A percentile compares a stretch with the other conserved stretches of the same genome.
Evolutionary conservation across 208 protist genomes (phyloP).

Genomic region (Leishmania major): DNA sequence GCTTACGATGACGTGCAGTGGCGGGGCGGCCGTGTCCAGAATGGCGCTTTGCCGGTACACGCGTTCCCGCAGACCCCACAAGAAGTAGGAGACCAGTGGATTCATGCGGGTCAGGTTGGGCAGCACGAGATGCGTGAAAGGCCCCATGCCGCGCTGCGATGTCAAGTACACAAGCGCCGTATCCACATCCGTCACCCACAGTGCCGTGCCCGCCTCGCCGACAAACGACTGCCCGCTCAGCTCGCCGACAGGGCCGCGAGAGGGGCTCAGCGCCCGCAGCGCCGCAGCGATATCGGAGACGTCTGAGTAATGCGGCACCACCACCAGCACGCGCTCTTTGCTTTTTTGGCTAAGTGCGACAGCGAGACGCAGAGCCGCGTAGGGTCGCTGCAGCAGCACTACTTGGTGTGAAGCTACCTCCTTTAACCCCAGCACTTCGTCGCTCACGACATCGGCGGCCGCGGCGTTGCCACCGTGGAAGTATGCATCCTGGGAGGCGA

Average conservation of each 20-base stretch:
- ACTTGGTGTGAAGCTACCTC: slow-evolving; percentile 45
- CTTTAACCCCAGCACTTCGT: slow-evolving; percentile 22
- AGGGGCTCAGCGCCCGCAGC: slow-evolving; percentile 35
- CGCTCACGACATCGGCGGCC: not conserved
- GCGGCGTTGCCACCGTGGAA: not conserved
- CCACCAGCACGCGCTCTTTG: slow-evolving; percentile 70
- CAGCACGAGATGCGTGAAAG: slow-evolving; percentile 87
- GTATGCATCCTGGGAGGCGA: slow-evolving; percentile 34
- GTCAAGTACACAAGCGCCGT: slow-evolving; percentile 76
- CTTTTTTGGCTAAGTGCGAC: slow-evolving; percentile 30
- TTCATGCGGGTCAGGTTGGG: slow-evolving; percentile 63
- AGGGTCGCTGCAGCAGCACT: slow-evolving; percentile 47
- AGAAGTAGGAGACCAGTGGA: slow-evolving; percentile 66
- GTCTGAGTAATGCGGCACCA: slow-evolving; percentile 82
- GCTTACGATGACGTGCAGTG: slow-evolving; percentile 46
- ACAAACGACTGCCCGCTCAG: slow-evolving; percentile 66
- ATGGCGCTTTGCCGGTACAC: slow-evolving; percentile 55
- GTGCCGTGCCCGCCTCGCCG: slow-evolving; percentile 35
- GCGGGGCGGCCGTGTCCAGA: slow-evolving; percentile 37
- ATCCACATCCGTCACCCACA: slow-evolving; percentile 87
- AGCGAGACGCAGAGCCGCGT: slow-evolving; percentile 55
- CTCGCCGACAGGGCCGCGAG: slow-evolving; percentile 48
- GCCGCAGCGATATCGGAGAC: slow-evolving; percentile 51
- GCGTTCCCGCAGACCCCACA: slow-evolving; percentile 68
- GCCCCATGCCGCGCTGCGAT: slow-evolving; percentile 57